Percentiles rank a stretch among this genome's conserved stretches.
Conservation (phyloP, 129 eudicot species). For the Arctium lappa region DNA sequence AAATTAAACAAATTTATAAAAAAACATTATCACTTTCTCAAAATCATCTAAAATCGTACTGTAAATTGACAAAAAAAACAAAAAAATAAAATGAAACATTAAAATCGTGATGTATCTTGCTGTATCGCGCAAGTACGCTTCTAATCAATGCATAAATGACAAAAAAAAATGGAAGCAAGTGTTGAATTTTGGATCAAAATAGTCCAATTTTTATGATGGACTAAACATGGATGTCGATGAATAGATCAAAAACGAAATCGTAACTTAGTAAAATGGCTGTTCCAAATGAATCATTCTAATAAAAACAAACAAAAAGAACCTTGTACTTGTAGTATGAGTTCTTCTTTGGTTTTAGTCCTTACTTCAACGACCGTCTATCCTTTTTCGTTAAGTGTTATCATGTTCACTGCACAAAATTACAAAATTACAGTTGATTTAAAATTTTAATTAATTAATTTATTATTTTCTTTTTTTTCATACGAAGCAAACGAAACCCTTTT, state of each 20-base stretch:
- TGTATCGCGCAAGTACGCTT: too few relatives aligned
- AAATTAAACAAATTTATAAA: too few relatives aligned
- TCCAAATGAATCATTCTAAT: background rate
- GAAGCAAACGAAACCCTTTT: background rate
- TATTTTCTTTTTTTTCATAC: background rate
- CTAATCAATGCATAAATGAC: background rate
- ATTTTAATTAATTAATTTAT: background rate
- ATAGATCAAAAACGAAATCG: background rate
- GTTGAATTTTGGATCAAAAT: background rate
- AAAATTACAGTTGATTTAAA: background rate
- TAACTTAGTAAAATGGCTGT: background rate
- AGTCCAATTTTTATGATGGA: too few relatives aligned
- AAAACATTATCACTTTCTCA: too few relatives aligned
- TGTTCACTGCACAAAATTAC: too few relatives aligned
- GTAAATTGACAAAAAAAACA: too few relatives aligned
- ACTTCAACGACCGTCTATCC: background rate
- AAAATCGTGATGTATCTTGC: too few relatives aligned
- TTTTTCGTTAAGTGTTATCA: background rate
- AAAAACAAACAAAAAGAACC: background rate
- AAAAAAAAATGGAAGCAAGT: background rate
- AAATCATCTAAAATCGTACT: too few relatives aligned
- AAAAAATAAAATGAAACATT: too few relatives aligned
- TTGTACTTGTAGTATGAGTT: background rate
- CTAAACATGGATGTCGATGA: background rate
- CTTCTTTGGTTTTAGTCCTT: background rate